phyloP scores from a whole-genome alignment of 495 filamentous ascomycete species.

The Podospora bellae-mahoneyi region DNA sequence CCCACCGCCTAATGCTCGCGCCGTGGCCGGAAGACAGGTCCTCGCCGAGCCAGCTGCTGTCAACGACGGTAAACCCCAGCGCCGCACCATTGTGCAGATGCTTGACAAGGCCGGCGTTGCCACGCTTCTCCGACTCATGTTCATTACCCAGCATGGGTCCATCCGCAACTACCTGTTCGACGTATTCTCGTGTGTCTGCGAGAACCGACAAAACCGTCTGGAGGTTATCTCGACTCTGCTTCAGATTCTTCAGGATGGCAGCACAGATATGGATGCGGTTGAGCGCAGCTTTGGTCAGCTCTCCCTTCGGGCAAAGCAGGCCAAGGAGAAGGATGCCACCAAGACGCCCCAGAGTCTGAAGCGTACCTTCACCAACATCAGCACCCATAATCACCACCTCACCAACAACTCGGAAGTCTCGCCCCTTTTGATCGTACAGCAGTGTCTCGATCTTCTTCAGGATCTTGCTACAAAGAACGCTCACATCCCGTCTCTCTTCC shows the following conservation, averaged over 20 bases:
- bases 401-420: constrained; percentile 73
- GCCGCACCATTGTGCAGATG: constrained; percentile 86
- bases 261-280: constrained; percentile 84
- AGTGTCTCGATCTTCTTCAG: constrained; percentile 79
- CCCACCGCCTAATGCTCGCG: constrained; percentile 24
- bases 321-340: constrained; percentile 54
- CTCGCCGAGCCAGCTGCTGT: constrained; percentile 32
- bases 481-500: constrained; percentile 86
- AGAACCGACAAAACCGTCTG: constrained; percentile 88
- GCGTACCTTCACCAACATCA: constrained; percentile 60
- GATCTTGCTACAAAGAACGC: constrained; percentile 75
- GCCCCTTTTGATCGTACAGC: constrained; percentile 90
- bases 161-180: constrained; percentile 73
- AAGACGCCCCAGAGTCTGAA: constrained; percentile 80
- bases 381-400: constrained; percentile 40
- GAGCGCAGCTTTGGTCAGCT: constrained; percentile 93
- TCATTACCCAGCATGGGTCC: constrained; percentile 82
- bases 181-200: constrained; percentile 82
- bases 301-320: constrained; percentile 83
- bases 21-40: constrained; percentile 26
- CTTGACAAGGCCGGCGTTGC: constrained; percentile 94
- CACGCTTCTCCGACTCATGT: constrained; percentile 92
- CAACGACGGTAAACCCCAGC: constrained; percentile 58
- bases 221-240: constrained; percentile 93
- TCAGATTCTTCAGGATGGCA: constrained; percentile 95